A percentile compares a stretch with the other conserved stretches of the same genome.
Conservation (phyloP, 352 stramenopile genomes). For the Pythium guiyangense region DNA sequence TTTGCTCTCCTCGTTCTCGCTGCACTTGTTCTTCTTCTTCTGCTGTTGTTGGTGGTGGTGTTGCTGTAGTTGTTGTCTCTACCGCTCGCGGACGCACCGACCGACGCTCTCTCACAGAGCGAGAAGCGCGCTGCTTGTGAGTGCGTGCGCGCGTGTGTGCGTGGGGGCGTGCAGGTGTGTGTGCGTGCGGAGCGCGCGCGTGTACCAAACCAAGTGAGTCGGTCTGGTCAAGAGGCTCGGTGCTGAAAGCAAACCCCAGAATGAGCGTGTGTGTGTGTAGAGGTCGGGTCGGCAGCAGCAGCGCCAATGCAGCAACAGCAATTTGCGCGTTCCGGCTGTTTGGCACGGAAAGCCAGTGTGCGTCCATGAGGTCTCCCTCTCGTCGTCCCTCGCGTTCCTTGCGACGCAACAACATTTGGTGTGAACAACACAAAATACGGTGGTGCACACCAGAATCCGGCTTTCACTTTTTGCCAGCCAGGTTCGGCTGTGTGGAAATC, state of each 20-base stretch:
- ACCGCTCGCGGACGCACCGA: not conserved
- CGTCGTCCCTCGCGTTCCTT: too few relatives aligned
- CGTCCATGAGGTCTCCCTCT: too few relatives aligned
- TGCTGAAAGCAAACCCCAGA: constrained; percentile 12
- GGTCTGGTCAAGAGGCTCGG: constrained; percentile 9
- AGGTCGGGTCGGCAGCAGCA: not conserved
- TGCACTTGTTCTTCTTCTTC: too few relatives aligned
- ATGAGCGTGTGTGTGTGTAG: constrained; percentile 13
- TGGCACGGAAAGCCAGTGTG: constrained; percentile 7
- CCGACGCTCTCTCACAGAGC: not conserved
- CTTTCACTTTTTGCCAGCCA: too few relatives aligned
- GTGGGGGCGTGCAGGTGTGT: not conserved
- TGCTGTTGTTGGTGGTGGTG: too few relatives aligned
- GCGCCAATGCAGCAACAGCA: not conserved
- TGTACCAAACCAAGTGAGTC: constrained; percentile 18
- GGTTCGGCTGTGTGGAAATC: too few relatives aligned
- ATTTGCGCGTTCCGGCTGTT: not conserved
- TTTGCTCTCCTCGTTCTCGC: not conserved
- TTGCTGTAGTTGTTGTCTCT: not conserved
- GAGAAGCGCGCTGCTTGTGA: not conserved
- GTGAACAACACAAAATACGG: too few relatives aligned
- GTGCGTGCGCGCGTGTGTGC: too few relatives aligned
- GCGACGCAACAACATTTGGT: too few relatives aligned
- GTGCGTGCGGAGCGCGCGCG: constrained; percentile 6
- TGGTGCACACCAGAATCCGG: too few relatives aligned